Evolutionary conservation across 306 rosid species (phyloP), one percentile per base, ranked within the genome.

Genomic region (Cicer pinnatifidum): DNA sequence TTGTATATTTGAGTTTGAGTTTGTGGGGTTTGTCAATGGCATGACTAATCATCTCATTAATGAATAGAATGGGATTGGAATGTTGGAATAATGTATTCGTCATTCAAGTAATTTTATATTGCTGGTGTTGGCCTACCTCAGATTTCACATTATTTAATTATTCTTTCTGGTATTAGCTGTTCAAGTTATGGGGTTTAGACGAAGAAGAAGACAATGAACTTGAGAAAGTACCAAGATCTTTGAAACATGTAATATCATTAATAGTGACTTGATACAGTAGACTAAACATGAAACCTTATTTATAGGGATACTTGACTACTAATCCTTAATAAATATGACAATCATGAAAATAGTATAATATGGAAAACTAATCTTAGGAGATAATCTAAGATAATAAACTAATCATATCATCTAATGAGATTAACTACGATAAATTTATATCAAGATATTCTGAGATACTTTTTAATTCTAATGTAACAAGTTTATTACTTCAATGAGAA

Each of bases 1-100:
- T 37, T 16, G 37, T 54, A 58, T 78, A 54, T 73, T 45, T 52
- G 10, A 51, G 61, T 73, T 45, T 52, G 8, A 51, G 61, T 41
- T 74, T 37, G 19, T 41, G 47, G 71, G 54, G 53, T 13, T 40
- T 78, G 53, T 66, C 41, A 11, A 9, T 66, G 72, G 20, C 71
- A n/a, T 23, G 43, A 7, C 53, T 59, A 54, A 15, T 63, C 35
- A 52, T 52, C 40, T 52, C 11, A 41, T 67, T 43, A 5, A 56
- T 73, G 76, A 46, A 58, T 16, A 48, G n/a, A 58, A 40, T 40
- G 44, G 60, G n/a, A 39, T 37, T 60, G 7, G 37, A 54, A 19
- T 69, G 46, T 13, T 11, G 35, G 62, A 11, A 11, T 50, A 61
- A 13, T 51, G 45, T 9, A 6, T 39, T 28, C 1, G 5, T 28